Base-by-base conservation (phyloP, 1,284 basidiomycete species). In the Phaffia rhodozyma region DNA sequence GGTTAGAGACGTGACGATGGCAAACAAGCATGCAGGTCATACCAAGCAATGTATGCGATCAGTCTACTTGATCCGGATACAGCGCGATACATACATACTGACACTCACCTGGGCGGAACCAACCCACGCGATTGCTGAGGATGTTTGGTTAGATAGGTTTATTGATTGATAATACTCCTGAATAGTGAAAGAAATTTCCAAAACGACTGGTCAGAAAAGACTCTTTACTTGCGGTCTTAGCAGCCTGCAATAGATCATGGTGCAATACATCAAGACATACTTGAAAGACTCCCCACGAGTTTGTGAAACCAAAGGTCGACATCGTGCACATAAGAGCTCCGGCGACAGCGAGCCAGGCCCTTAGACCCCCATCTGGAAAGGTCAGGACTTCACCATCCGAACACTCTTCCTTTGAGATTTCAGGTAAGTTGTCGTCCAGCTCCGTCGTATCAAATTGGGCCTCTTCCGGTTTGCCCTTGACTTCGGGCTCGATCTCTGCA, bases 1-100 rank as follows among this genome's bases (percentile, higher is more conserved):
- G 64, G 87, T 86, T 86, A 86, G 87, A 21, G 85, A 80, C 54
- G 84, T 86, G 64, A 4, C 48, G n/a, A 62, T 20, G 56, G 20
- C 4, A 20, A 25, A 60, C 48, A 29, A 38, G 32, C 9, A 34
- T 43, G 16, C 38, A 43, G 38, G 38, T 43, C 38, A 11, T 2
- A 43, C 16, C 16, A 43, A 11, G 5, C 13, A 11, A 43, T 43
- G 16, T 16, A 43, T 2, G 16, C 38, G 38, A 43, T 43, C 32
- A 34, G 9, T 34, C 32, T 34, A 9, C 9, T 5, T 34, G 9
- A 4, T 34, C 9, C 23, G 58, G 49, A 56, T n/a, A 30, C 3
- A 54, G 27, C n/a, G 68, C 66, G 0, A 69, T 68, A 16, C 43
- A 60, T 69, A 16, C 16, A 20, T 32, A 21, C 9, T 38, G 20